Evolutionary conservation across 1,284 basidiomycete species (phyloP), one percentile per base, ranked within the genome.

Genomic region (Moesziomyces antarcticus): DNA sequence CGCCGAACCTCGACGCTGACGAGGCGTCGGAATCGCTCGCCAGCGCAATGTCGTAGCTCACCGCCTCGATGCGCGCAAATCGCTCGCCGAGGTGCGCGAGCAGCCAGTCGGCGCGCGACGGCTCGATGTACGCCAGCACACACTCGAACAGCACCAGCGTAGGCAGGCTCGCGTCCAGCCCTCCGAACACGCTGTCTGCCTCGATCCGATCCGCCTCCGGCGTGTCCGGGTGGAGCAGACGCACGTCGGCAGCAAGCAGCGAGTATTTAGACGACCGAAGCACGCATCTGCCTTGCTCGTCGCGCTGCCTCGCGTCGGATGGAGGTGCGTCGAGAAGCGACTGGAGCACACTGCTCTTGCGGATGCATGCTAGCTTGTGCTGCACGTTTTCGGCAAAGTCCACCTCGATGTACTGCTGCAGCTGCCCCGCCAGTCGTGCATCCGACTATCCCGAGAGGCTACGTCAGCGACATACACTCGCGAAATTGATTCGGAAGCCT

Each of bases 311-410:
- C 13, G 21, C 10, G 8, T 41, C 56, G 16, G 42, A 35, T 1
- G 41, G 18, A 9, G 40, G 20, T 3, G 6, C 20, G 18, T 64
- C 59, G 22, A 73, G 22, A n/a, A 27, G 45, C 1, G 68, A 60
- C 1, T 51, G 57, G 11, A 96, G 86, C 14, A 88, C 88, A 56
- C 86, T 87, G 78, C 88, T 91, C 82, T 91, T 91, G 42, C 88
- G 87, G 71, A 97, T 93, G 4, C 90, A 86, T 88, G 92, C 91
- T 1, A 91, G 90, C 86, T 99, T 99, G 78, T 89, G 89, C 13
- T 87, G 88, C 0, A 93, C 94, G 52, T 92, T 88, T 80, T 95
- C 92, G 0, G 90, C 87, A 78, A 98, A 96, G 85, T 99, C 96
- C 24, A 98, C 84, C 80, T 99, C 96, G 47, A 97, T 85, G 82